These are phyloP conservation scores for Tylopilus cervinicoccineus DNA, from an alignment of 768 basidiomycete species.

Conservation along the genomic window DNA sequence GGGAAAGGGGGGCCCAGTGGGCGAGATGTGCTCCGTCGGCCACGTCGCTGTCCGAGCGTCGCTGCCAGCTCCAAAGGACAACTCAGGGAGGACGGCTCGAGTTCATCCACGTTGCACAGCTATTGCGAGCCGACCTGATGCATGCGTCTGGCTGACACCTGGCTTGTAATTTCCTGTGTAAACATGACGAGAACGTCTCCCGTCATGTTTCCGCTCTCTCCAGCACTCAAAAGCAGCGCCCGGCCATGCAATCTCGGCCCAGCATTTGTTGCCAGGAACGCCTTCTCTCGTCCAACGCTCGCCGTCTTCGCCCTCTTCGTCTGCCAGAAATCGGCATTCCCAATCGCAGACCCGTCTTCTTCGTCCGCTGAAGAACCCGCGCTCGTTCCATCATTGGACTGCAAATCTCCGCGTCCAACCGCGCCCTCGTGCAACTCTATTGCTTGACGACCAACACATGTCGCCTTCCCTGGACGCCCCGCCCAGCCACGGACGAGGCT, in stretches of 20 bases:
- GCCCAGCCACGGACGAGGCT: conserved; percentile 6
- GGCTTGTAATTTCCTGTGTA: conserved; percentile 21
- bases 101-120: conserved; percentile 25
- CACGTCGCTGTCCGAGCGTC: conserved; percentile 3
- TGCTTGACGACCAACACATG: conserved; percentile 33
- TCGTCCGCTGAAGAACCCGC: conserved; percentile 16
- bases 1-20: neutral
- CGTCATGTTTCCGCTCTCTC: conserved; percentile 17
- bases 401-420: conserved; percentile 28
- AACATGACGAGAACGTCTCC: conserved; percentile 25
- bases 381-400: conserved; percentile 20
- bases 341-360: conserved; percentile 12
- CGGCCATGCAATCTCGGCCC: neutral
- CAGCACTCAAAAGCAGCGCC: conserved; percentile 22
- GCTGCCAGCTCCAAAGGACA: neutral
- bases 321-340: conserved; percentile 17
- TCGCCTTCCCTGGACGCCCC: conserved; percentile 25
- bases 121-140: conserved; percentile 14
- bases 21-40: conserved; percentile 2
- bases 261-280: conserved; percentile 7
- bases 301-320: conserved; percentile 10
- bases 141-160: conserved; percentile 24
- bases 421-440: conserved; percentile 20
- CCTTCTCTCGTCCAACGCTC: conserved; percentile 13
- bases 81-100: neutral